Evolutionary conservation across 2,329 filamentous ascomycete species (phyloP).

Genomic region (Penicillium sp.): DNA sequence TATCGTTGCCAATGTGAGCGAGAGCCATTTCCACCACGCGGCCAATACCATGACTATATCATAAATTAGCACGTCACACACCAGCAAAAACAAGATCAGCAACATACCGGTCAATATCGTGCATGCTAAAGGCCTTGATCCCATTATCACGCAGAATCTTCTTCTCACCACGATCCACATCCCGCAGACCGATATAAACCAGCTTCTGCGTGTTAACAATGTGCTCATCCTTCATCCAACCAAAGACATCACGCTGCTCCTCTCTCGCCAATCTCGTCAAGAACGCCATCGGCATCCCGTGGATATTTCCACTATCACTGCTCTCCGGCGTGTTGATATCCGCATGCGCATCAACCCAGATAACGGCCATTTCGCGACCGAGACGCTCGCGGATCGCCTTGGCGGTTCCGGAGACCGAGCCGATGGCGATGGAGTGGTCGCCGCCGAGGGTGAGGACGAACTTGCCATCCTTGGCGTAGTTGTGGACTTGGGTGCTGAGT

Average conservation of each 20-base stretch:
- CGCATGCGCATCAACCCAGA: constrained; percentile 98
- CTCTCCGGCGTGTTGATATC: constrained; percentile 97
- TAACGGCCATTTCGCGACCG: constrained; percentile 81
- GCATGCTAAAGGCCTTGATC: constrained; percentile 98
- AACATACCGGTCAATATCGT: constrained; percentile 84
- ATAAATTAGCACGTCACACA: neutral
- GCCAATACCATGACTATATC: constrained; percentile 81
- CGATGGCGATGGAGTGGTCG: constrained; percentile 95
- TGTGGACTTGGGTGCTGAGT: constrained; percentile 82
- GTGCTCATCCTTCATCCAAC: constrained; percentile 72
- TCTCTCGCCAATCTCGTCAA: constrained; percentile 80
- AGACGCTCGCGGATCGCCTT: constrained; percentile 83
- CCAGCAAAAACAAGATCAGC: neutral
- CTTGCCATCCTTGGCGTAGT: constrained; percentile 77
- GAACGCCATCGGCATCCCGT: constrained; percentile 97
- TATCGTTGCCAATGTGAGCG: constrained; percentile 89
- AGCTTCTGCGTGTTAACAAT: constrained; percentile 73
- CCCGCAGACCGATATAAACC: constrained; percentile 93
- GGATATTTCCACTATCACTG: constrained; percentile 87
- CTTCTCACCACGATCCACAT: constrained; percentile 95
- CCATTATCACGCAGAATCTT: constrained; percentile 81
- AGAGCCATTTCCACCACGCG: constrained; percentile 98
- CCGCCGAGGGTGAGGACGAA: constrained; percentile 92
- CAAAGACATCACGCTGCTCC: constrained; percentile 77
- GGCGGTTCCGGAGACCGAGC: constrained; percentile 83